Conservation (phyloP, 208 protist genomes). For the Wallacemonas sp. region DNA sequence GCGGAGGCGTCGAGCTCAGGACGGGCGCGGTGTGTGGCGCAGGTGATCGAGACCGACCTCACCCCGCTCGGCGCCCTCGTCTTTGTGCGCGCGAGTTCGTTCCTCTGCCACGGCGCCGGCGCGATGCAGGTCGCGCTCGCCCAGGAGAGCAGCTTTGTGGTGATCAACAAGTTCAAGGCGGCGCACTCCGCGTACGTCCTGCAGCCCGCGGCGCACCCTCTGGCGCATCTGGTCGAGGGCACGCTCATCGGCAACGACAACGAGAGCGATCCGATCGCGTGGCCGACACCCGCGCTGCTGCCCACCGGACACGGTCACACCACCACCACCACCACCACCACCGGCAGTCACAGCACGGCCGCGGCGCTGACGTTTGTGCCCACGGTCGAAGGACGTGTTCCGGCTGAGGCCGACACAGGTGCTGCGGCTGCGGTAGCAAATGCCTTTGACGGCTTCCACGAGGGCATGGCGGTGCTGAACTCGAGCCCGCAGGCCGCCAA, state of each 20-base stretch:
- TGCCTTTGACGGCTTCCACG: constrained; percentile 31
- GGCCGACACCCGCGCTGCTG: not conserved
- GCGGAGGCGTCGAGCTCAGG: constrained; percentile 18
- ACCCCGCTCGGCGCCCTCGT: constrained; percentile 21
- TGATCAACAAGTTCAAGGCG: constrained; percentile 11
- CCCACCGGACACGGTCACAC: not conserved
- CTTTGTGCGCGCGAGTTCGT: constrained; percentile 19
- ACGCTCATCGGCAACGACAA: constrained; percentile 13
- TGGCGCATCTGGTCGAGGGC: constrained; percentile 4
- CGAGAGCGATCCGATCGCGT: constrained; percentile 13
- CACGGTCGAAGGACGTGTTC: not conserved
- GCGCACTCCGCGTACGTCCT: constrained; percentile 14
- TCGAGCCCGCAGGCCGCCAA: constrained; percentile 30
- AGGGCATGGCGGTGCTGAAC: constrained; percentile 35
- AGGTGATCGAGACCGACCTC: constrained; percentile 30
- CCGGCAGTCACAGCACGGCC: not conserved
- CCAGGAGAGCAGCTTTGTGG: constrained; percentile 10
- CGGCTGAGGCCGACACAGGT: not conserved
- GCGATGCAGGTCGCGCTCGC: constrained; percentile 2
- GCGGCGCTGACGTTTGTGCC: constrained; percentile 17
- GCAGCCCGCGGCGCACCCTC: constrained; percentile 4
- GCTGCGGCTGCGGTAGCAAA: too few relatives aligned
- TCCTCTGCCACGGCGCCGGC: constrained; percentile 17
- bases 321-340: too few relatives aligned
- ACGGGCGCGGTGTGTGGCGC: constrained; percentile 11